Conservation (phyloP, 208 protist genomes). For the Balamuthia mandrillaris region DNA sequence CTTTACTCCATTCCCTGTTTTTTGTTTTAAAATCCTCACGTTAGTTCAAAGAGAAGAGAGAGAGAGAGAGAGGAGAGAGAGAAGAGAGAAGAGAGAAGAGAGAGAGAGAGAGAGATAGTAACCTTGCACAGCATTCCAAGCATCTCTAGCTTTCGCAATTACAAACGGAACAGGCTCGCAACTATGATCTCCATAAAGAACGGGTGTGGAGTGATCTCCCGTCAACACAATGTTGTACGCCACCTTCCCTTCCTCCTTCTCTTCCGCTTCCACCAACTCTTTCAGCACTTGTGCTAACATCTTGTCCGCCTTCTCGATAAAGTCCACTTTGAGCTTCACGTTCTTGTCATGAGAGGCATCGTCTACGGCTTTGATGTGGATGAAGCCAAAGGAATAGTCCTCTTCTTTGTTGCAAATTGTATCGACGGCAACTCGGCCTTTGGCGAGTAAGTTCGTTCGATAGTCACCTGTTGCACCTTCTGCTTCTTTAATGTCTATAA, state of each 20-base stretch:
- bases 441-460: conserved; percentile 64
- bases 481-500: conserved; percentile 46
- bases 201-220: conserved; percentile 75
- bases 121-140: too few species aligned
- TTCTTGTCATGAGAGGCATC: conserved; percentile 70
- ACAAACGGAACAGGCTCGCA: conserved; percentile 73
- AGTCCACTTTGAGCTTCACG: conserved; percentile 34
- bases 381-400: conserved; percentile 71
- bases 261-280: background rate
- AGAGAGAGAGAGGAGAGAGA: too few species aligned
- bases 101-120: too few species aligned
- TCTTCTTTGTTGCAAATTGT: background rate
- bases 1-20: background rate
- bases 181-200: conserved; percentile 62
- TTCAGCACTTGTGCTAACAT: conserved; percentile 61
- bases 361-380: conserved; percentile 74
- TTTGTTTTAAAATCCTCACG: background rate
- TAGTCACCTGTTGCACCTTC: conserved; percentile 72
- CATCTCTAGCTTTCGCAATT: conserved; percentile 37
- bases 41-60: too few species aligned
- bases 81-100: background rate
- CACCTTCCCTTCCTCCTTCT: background rate
- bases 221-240: conserved; percentile 58
- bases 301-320: conserved; percentile 63
- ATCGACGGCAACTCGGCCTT: conserved; percentile 44